Percentiles rank a stretch among this genome's conserved stretches.
Conservation (phyloP, 1,139 yeast genomes). For the Blastobotrys indianensis region DNA sequence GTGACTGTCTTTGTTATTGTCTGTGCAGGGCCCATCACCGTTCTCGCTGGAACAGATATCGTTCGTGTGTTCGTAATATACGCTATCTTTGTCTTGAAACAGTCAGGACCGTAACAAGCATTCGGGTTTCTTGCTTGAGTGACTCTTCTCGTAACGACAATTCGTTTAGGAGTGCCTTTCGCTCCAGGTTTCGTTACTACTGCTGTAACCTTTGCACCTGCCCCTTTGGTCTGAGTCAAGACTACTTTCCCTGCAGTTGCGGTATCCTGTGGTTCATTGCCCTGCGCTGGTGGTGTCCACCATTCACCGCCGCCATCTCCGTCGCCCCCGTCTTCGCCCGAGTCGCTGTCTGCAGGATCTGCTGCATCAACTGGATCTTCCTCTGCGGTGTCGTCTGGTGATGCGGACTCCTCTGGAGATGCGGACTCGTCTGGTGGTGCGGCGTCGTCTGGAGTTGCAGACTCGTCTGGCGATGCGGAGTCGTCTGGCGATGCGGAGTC, state of each 20-base stretch:
- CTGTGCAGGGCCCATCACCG: conserved; percentile 4
- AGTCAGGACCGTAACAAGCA: conserved; percentile 8
- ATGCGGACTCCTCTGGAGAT: neutral
- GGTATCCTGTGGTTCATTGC: no score
- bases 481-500: neutral
- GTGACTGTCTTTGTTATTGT: neutral
- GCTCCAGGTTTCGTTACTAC: neutral
- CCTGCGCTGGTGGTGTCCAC: no score
- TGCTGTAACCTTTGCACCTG: no score
- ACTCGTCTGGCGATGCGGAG: neutral
- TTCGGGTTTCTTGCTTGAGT: conserved; percentile 5
- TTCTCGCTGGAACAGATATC: conserved; percentile 5
- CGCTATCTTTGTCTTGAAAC: conserved; percentile 8
- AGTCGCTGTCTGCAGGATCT: neutral
- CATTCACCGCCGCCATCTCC: neutral
- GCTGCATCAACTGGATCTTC: no score
- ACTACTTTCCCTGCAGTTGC: neutral
- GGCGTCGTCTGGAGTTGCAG: neutral
- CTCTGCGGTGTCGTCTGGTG: neutral
- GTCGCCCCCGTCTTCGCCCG: neutral
- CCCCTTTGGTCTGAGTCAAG: no score
- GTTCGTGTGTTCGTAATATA: neutral
- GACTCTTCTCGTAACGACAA: conserved; percentile 3
- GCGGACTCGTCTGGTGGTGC: neutral
- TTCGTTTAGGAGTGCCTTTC: neutral